Conservation (phyloP, 345 rosid species). For the Geranium brycei region DNA sequence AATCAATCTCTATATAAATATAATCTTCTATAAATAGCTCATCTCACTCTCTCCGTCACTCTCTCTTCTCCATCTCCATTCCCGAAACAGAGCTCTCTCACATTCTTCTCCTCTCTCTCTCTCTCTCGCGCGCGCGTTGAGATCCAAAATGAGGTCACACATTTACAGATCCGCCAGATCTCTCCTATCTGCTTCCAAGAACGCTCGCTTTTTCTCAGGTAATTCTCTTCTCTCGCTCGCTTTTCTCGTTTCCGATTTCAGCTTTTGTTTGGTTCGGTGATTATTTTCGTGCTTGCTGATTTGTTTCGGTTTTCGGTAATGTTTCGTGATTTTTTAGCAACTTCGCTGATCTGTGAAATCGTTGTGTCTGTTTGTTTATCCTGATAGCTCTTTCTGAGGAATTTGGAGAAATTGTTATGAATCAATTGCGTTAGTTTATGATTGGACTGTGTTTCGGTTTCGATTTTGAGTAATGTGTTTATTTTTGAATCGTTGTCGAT, state of each 20-base stretch:
- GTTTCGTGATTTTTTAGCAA: not conserved
- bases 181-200: slow-evolving; percentile 57
- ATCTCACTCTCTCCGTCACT: not conserved
- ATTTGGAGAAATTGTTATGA: not conserved
- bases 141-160: slow-evolving; percentile 51
- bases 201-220: slow-evolving; percentile 58
- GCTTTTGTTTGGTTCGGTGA: not conserved
- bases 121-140: not conserved
- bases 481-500: no score
- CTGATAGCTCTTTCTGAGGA: not conserved
- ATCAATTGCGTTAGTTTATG: not conserved
- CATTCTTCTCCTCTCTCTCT: not conserved
- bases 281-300: not conserved
- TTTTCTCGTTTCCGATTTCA: not conserved
- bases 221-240: not conserved
- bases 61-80: not conserved
- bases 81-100: not conserved
- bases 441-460: no score
- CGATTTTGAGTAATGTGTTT: no score
- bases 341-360: not conserved
- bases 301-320: not conserved
- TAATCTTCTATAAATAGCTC: not conserved
- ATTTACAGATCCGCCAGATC: slow-evolving; percentile 69
- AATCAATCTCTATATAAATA: not conserved
- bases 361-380: not conserved